A percentile compares a stretch with the other conserved stretches of the same genome.
These are phyloP conservation scores for Lachnellula arida DNA, from an alignment of 2,329 filamentous ascomycete species.

Conservation along the genomic window DNA sequence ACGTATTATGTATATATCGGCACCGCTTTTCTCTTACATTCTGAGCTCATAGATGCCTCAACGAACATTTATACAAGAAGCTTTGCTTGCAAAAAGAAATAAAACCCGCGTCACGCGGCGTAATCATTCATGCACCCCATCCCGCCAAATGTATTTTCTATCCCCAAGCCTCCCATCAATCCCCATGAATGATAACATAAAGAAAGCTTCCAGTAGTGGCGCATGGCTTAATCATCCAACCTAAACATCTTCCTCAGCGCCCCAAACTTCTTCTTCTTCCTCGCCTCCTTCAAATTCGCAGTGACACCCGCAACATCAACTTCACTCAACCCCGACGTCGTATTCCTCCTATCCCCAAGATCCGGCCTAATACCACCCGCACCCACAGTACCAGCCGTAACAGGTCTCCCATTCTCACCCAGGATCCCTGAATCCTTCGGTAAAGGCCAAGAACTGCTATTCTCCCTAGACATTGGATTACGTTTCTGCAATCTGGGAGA, in stretches of 20 bases:
- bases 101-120: no score
- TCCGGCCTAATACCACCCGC: slow-evolving; percentile 14
- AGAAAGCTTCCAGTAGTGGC: no score
- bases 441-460: slow-evolving; percentile 47
- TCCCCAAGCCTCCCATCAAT: no score
- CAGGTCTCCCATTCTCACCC: slow-evolving; percentile 31
- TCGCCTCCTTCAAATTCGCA: not conserved
- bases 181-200: no score
- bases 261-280: slow-evolving; percentile 65
- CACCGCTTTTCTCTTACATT: no score
- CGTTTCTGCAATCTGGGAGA: slow-evolving; percentile 45
- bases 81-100: no score
- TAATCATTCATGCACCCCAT: no score
- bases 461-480: slow-evolving; percentile 33
- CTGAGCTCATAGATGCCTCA: no score
- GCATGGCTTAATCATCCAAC: slow-evolving; percentile 43
- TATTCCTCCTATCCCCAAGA: slow-evolving; percentile 22
- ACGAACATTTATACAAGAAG: no score
- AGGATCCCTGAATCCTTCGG: slow-evolving; percentile 18
- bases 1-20: no score
- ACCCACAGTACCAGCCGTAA: slow-evolving; percentile 16
- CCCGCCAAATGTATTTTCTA: no score
- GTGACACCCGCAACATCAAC: slow-evolving; percentile 15
- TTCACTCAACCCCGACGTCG: slow-evolving; percentile 21
- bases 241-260: slow-evolving; percentile 62